phyloP scores from a whole-genome alignment of 164 flowering plant genomes.

The Cinnamomum chago region DNA sequence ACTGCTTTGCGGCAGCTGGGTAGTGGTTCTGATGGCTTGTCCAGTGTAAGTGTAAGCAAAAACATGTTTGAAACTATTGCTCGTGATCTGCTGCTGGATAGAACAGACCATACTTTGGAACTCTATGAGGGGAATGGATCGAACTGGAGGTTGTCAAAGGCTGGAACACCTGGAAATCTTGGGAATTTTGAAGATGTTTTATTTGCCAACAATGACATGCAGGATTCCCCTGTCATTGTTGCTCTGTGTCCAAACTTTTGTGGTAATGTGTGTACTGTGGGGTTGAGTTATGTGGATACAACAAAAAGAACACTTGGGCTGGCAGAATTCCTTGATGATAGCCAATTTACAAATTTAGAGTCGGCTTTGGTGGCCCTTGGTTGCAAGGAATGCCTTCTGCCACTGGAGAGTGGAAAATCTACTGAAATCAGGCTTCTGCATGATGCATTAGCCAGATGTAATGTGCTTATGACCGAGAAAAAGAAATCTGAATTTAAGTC shows the following conservation, averaged over 20 bases:
- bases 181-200: conserved; percentile 90
- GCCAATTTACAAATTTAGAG: conserved; percentile 89
- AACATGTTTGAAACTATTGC: conserved; percentile 95
- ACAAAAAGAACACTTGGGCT: conserved; percentile 78
- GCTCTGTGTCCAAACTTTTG: conserved; percentile 53
- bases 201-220: conserved; percentile 97
- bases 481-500: conserved; percentile 80
- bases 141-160: conserved; percentile 77
- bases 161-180: conserved; percentile 91
- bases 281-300: conserved; percentile 69
- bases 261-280: conserved; percentile 71
- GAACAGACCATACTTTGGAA: conserved; percentile 84
- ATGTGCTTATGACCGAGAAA: conserved; percentile 87
- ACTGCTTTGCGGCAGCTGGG: conserved; percentile 84
- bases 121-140: conserved; percentile 98
- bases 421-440: conserved; percentile 45
- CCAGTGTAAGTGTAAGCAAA: conserved; percentile 79
- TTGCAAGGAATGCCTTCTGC: conserved; percentile 88
- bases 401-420: conserved; percentile 58
- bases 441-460: conserved; percentile 73
- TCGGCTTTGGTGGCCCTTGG: conserved; percentile 89
- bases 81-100: conserved; percentile 86
- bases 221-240: conserved; percentile 77
- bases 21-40: conserved; percentile 64
- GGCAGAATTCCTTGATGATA: conserved; percentile 92